Conservation (phyloP, 306 rosid species). For the Adenanthera pavonina region DNA sequence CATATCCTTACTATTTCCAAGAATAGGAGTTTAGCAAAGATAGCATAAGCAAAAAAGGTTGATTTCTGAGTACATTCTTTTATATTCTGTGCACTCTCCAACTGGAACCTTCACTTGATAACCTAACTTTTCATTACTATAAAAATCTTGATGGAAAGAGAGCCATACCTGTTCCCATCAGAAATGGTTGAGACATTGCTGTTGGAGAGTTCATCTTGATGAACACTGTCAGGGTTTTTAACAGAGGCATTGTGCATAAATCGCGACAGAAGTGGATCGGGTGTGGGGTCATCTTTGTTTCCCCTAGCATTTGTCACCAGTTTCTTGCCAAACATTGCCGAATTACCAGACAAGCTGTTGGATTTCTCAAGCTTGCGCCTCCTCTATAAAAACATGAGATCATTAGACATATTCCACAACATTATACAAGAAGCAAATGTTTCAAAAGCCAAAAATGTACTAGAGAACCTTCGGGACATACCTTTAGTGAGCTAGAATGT, state of each 20-base stretch:
- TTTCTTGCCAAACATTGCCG: slow-evolving; percentile 64
- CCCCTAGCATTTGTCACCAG: slow-evolving; percentile 46
- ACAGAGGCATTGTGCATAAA: slow-evolving; percentile 61
- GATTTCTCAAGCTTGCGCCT: slow-evolving; percentile 68
- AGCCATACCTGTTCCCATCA: slow-evolving; percentile 57
- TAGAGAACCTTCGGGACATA: slow-evolving; percentile 31
- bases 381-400: slow-evolving; percentile 55
- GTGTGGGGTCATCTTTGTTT: slow-evolving; percentile 56
- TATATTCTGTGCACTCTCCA: background rate
- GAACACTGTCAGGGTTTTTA: slow-evolving; percentile 40
- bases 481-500: slow-evolving; percentile 78
- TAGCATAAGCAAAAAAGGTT: background rate
- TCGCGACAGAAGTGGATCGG: slow-evolving; percentile 79
- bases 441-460: slow-evolving; percentile 29
- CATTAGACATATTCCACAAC: slow-evolving; percentile 15
- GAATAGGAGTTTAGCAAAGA: slow-evolving; percentile 15
- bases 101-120: slow-evolving; percentile 7
- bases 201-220: slow-evolving; percentile 43
- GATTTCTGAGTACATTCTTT: background rate
- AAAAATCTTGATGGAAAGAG: slow-evolving; percentile 10
- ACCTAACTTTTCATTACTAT: slow-evolving; percentile 4
- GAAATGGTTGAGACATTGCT: slow-evolving; percentile 42
- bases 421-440: slow-evolving; percentile 32
- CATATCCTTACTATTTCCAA: background rate
- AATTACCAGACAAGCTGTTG: slow-evolving; percentile 56